Conservation (phyloP, 2,329 filamentous ascomycete species). For the Trichoderma semiorbis region DNA sequence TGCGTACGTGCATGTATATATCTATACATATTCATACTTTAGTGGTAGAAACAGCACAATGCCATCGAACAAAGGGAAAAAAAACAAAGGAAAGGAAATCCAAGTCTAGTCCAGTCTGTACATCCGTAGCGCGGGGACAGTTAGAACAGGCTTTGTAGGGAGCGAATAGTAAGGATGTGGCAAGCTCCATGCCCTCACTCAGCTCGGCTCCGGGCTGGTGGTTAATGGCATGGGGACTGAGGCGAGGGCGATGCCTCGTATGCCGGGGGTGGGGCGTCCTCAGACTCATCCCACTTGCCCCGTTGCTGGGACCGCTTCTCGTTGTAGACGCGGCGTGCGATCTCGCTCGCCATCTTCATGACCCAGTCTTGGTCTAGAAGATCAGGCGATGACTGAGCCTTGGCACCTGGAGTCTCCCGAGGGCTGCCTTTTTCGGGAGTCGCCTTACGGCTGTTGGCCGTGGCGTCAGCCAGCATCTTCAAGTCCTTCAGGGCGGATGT, state of each 20-base stretch:
- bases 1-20: background rate
- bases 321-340: constrained; percentile 81
- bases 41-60: constrained; percentile 18
- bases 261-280: constrained; percentile 58
- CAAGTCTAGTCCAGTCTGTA: background rate
- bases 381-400: constrained; percentile 38
- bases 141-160: constrained; percentile 9
- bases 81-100: constrained; percentile 13
- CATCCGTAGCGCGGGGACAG: background rate
- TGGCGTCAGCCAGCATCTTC: constrained; percentile 21
- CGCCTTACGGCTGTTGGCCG: constrained; percentile 2
- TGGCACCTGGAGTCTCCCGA: constrained; percentile 26
- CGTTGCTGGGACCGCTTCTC: constrained; percentile 60
- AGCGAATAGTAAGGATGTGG: background rate
- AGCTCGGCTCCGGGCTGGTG: background rate
- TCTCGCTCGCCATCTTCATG: constrained; percentile 90
- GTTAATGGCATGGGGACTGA: constrained; percentile 31
- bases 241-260: constrained; percentile 50
- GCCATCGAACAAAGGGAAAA: constrained; percentile 6
- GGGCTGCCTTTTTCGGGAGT: constrained; percentile 11
- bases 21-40: constrained; percentile 19
- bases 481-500: constrained; percentile 24
- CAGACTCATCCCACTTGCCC: constrained; percentile 45
- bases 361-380: constrained; percentile 83
- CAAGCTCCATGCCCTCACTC: constrained; percentile 17